Evolutionary conservation across 768 basidiomycete species (phyloP).

Genomic region (Grammothele lineata): DNA sequence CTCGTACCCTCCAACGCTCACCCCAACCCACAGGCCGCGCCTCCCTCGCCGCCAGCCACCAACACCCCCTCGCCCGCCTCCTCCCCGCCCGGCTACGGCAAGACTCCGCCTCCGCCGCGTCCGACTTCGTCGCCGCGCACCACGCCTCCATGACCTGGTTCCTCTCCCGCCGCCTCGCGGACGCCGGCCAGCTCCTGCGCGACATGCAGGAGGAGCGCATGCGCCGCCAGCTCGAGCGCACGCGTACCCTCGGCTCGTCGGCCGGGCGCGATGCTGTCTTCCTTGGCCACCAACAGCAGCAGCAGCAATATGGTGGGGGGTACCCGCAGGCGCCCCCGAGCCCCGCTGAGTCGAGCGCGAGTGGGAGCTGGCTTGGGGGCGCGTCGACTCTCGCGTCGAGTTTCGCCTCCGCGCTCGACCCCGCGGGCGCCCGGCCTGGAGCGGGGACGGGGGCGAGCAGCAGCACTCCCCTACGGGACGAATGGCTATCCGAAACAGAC

Average conservation of each 20-base stretch:
- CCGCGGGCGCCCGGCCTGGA: no score
- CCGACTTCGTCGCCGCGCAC: conserved; percentile 82
- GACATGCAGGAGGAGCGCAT: conserved; percentile 94
- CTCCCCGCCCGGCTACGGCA: conserved; percentile 68
- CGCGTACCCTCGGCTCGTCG: conserved; percentile 77
- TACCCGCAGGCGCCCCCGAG: conserved; percentile 9
- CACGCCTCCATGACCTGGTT: conserved; percentile 92
- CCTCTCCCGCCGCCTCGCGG: conserved; percentile 75
- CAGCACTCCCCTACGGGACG: conserved; percentile 22
- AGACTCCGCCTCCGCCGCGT: conserved; percentile 51
- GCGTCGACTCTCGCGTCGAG: conserved; percentile 51
- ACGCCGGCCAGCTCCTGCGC: conserved; percentile 73
- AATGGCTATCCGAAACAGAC: conserved; percentile 52
- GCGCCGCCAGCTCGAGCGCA: conserved; percentile 81
- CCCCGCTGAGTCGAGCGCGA: conserved; percentile 19
- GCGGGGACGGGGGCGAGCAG: no score
- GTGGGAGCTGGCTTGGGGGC: conserved; percentile 58
- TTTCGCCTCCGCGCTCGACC: conserved; percentile 27
- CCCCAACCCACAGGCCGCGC: conserved; percentile 48
- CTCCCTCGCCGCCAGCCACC: conserved; percentile 60
- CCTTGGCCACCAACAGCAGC: conserved; percentile 24
- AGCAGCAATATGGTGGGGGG: no score
- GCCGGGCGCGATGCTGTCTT: conserved; percentile 60
- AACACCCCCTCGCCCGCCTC: conserved; percentile 62
- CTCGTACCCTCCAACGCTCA: neutral